Evolutionary conservation across 129 eudicot genomes (phyloP), one percentile per base, ranked within the genome.

Genomic region (Oenanthe sinensis): DNA sequence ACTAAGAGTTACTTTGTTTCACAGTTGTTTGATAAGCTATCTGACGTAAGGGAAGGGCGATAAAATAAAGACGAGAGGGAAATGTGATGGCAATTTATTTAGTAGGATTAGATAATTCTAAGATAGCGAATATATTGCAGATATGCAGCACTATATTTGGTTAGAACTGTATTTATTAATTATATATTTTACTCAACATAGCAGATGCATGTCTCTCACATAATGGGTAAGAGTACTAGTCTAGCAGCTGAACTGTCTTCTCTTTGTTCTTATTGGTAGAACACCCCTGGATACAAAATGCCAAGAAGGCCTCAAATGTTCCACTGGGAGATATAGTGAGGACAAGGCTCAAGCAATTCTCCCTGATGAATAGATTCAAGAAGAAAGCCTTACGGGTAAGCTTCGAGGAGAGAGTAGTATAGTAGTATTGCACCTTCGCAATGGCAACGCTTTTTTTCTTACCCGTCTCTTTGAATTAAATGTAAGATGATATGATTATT

Each of bases 251-350:
- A 75, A 30, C 46, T 17, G 68, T 77, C 6, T 77, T 75, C 75
- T 28, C 47, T 26, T 22, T 37, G 40, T 75, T 28, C 71, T 8
- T 60, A 43, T 73, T 62, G 70, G 71, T 58, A 83, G 86, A 83
- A 65, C 82, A 83, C 63, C 86, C 86, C 0, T 83, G 86, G 86
- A 79, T 83, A 79, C 86, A 79, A 62, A 79, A 83, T 68, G 83
- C 80, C 14, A 83, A 83, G 74, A 83, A 79, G 81, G 83, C 86
- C 43, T 67, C 86, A 79, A 83, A 83, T 50, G 86, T 79, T n/a
- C 83, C 86, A 28, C 77, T 83, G 49, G 86, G 86, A n/a, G 86
- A 83, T 75, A 79, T 83, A 62, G 86, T 83, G 33, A 79, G 86
- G 80, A 75, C 86, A 33, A 74, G 83, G 75, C 83, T 83, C 11